These are phyloP conservation scores for Vitis hybrid DNA, from an alignment of 177 flowering plant genomes.

Conservation along the genomic window DNA sequence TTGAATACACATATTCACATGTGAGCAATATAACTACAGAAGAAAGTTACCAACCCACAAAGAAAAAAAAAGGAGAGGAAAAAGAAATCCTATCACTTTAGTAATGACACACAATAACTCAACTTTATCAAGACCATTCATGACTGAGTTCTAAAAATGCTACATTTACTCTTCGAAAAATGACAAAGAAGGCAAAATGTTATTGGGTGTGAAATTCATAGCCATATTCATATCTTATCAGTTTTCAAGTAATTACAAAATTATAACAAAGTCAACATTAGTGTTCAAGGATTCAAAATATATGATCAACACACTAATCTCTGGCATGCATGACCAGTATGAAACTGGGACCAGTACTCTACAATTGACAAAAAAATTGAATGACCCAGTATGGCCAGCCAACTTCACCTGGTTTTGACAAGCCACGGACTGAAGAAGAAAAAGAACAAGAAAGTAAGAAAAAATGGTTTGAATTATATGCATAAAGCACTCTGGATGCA, in stretches of 20 bases:
- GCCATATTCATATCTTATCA: background rate
- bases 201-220: background rate
- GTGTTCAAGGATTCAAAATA: background rate
- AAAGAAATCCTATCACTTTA: background rate
- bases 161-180: background rate
- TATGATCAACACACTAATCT: background rate
- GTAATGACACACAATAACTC: background rate
- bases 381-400: background rate
- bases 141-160: background rate
- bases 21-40: background rate
- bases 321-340: background rate
- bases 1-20: background rate
- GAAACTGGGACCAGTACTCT: background rate
- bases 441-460: no score
- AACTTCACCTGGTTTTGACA: background rate
- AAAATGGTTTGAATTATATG: background rate
- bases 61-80: background rate
- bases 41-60: background rate
- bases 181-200: background rate
- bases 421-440: background rate
- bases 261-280: background rate
- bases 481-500: no score
- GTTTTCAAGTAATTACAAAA: background rate
- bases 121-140: background rate
- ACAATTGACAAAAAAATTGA: background rate